Evolutionary conservation across 768 basidiomycete genomes (phyloP).

Genomic region (Boletus vermiculosoides): DNA sequence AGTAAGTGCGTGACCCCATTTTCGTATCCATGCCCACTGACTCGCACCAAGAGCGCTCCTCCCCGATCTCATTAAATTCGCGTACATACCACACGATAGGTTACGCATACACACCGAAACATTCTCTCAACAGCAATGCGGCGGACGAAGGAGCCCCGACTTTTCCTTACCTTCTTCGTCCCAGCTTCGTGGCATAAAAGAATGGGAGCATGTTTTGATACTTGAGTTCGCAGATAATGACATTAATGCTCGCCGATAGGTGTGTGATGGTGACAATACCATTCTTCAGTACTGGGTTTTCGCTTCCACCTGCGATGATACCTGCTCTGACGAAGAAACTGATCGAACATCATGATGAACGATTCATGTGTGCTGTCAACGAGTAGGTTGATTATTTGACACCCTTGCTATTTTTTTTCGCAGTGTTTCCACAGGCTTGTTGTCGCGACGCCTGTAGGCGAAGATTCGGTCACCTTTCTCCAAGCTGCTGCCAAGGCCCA

Average conservation of each 20-base stretch:
- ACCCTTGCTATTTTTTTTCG: not conserved
- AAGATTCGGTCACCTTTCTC: conserved; percentile 63
- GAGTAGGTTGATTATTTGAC: conserved; percentile 47
- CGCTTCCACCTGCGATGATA: conserved; percentile 40
- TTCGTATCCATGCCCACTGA: not conserved
- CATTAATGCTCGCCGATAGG: not conserved
- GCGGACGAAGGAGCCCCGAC: conserved; percentile 42
- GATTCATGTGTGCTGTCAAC: conserved; percentile 62
- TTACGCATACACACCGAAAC: conserved; percentile 51
- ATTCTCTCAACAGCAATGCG: conserved; percentile 18
- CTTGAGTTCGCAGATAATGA: conserved; percentile 50
- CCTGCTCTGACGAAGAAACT: conserved; percentile 64
- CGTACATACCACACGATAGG: conserved; percentile 69
- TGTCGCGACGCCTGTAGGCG: conserved; percentile 44
- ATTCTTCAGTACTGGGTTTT: conserved; percentile 18
- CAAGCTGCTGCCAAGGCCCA: conserved; percentile 67
- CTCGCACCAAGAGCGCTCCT: conserved; percentile 60
- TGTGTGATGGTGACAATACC: not conserved
- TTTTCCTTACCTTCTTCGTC: conserved; percentile 35
- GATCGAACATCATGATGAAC: conserved; percentile 65
- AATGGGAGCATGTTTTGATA: conserved; percentile 50
- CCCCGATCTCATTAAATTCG: conserved; percentile 77
- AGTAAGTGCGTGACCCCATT: conserved; percentile 57
- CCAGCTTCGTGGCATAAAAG: conserved; percentile 24
- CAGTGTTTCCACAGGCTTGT: conserved; percentile 47